Percentiles rank a stretch among this genome's conserved stretches.
Evolutionary conservation across 768 basidiomycete genomes (phyloP).

Genomic region (Pilatotrama ljubarskyi): DNA sequence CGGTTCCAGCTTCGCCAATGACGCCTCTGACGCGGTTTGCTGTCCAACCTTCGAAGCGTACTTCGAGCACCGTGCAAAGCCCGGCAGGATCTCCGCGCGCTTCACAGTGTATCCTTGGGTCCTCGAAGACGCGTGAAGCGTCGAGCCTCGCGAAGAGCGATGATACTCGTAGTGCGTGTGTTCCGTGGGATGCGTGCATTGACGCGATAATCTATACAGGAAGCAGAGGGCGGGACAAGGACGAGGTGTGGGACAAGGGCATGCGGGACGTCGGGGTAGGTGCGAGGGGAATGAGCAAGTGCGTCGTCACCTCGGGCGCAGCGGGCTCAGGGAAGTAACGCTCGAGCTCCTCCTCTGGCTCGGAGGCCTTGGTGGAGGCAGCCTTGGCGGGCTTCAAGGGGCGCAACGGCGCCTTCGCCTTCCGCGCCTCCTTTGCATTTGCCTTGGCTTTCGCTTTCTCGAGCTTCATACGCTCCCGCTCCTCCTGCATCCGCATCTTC

Average conservation of each 20-base stretch:
- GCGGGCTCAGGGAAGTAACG: conserved; percentile 56
- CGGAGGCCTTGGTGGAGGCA: conserved; percentile 19
- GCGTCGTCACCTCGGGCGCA: conserved; percentile 51
- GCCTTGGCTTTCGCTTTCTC: conserved; percentile 27
- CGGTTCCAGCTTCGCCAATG: conserved; percentile 68
- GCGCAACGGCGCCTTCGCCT: conserved; percentile 17
- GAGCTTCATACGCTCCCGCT: conserved; percentile 30
- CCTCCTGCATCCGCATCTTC: conserved; percentile 56
- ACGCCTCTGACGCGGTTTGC: conserved; percentile 62
- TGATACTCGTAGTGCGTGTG: conserved; percentile 64
- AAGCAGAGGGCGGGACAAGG: conserved; percentile 42
- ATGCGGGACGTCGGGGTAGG: conserved; percentile 70
- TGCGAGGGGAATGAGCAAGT: conserved; percentile 73
- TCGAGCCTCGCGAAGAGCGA: conserved; percentile 74
- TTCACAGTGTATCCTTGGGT: conserved; percentile 54
- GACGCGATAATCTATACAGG: conserved; percentile 53
- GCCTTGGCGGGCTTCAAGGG: conserved; percentile 12
- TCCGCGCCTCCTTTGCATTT: conserved; percentile 23
- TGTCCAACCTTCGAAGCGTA: conserved; percentile 77
- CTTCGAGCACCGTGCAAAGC: conserved; percentile 63
- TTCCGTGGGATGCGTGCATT: conserved; percentile 52
- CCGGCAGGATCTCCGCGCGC: conserved; percentile 59
- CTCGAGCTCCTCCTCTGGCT: conserved; percentile 48
- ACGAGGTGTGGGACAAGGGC: conserved; percentile 47
- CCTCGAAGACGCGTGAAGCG: conserved; percentile 64